phyloP scores from a whole-genome alignment of 768 basidiomycete species.

The Astraeus odoratus region DNA sequence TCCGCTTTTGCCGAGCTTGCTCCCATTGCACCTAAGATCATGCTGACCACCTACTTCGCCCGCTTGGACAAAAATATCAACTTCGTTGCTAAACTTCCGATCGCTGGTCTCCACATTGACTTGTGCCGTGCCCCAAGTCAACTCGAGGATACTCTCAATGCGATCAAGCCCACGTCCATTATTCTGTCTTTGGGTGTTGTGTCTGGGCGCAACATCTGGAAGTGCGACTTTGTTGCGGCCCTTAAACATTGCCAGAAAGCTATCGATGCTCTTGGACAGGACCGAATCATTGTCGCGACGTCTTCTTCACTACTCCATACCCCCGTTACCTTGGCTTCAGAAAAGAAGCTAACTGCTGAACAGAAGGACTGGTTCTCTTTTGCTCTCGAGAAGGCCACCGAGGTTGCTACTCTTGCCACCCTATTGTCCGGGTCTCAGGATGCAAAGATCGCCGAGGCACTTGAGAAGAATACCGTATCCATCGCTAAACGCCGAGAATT shows the following conservation, averaged over 20 bases:
- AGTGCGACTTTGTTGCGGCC: slow-evolving; percentile 83
- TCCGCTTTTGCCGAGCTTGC: slow-evolving; percentile 76
- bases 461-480: slow-evolving; percentile 85
- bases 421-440: slow-evolving; percentile 83
- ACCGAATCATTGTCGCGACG: slow-evolving; percentile 89
- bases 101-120: slow-evolving; percentile 94
- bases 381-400: slow-evolving; percentile 89
- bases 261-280: slow-evolving; percentile 71
- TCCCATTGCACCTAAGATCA: slow-evolving; percentile 82
- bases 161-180: slow-evolving; percentile 76
- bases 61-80: slow-evolving; percentile 90
- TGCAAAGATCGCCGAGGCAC: slow-evolving; percentile 54
- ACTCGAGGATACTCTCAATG: slow-evolving; percentile 73
- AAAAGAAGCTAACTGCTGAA: slow-evolving; percentile 82
- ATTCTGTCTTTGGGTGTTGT: slow-evolving; percentile 90
- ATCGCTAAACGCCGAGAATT: slow-evolving; percentile 94
- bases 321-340: slow-evolving; percentile 89
- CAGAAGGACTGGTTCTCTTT: slow-evolving; percentile 99
- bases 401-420: slow-evolving; percentile 84
- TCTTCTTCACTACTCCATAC: slow-evolving; percentile 98
- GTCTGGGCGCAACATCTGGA: slow-evolving; percentile 99
- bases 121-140: slow-evolving; percentile 90
- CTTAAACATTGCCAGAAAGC: slow-evolving; percentile 82
- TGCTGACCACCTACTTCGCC: slow-evolving; percentile 94
- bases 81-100: slow-evolving; percentile 85